A percentile compares a stretch with the other conserved stretches of the same genome.
Conservation (phyloP, 1,284 basidiomycete genomes). For the Ganoderma sinense region DNA sequence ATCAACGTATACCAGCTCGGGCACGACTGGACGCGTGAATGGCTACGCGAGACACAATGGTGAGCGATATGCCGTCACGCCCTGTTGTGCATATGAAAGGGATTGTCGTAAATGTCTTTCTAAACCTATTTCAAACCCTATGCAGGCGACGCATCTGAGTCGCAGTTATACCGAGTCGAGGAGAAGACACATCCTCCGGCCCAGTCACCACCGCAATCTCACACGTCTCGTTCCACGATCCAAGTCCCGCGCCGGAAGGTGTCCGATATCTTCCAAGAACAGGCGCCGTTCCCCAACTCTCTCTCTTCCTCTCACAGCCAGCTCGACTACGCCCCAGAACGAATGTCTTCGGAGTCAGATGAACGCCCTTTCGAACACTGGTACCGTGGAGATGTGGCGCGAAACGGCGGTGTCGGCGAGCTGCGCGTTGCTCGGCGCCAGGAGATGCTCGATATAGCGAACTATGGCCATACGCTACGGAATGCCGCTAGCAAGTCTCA, state of each 20-base stretch:
- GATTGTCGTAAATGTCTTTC: background rate
- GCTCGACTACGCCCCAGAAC: slow-evolving; percentile 38
- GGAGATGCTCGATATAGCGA: slow-evolving; percentile 86
- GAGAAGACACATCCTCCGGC: slow-evolving; percentile 32
- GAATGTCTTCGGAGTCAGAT: slow-evolving; percentile 75
- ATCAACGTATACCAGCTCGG: slow-evolving; percentile 33
- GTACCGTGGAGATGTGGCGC: slow-evolving; percentile 81
- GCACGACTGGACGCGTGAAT: slow-evolving; percentile 28
- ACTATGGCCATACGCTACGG: slow-evolving; percentile 66
- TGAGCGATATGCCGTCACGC: background rate
- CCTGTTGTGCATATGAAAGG: background rate
- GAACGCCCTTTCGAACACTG: slow-evolving; percentile 83
- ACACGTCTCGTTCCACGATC: slow-evolving; percentile 38
- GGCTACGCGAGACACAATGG: slow-evolving; percentile 18
- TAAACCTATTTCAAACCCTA: background rate
- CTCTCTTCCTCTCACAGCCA: slow-evolving; percentile 34
- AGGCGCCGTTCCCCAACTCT: slow-evolving; percentile 38
- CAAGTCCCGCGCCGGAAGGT: slow-evolving; percentile 40
- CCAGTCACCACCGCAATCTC: slow-evolving; percentile 22
- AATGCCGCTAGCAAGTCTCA: slow-evolving; percentile 32
- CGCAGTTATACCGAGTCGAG: slow-evolving; percentile 37
- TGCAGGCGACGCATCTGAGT: slow-evolving; percentile 20
- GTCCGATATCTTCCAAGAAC: slow-evolving; percentile 58
- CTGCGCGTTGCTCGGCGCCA: slow-evolving; percentile 70
- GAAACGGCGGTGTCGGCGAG: slow-evolving; percentile 84